Conservation (phyloP, 192 early-diverging fungal species). For the Coemansia aciculifera region DNA sequence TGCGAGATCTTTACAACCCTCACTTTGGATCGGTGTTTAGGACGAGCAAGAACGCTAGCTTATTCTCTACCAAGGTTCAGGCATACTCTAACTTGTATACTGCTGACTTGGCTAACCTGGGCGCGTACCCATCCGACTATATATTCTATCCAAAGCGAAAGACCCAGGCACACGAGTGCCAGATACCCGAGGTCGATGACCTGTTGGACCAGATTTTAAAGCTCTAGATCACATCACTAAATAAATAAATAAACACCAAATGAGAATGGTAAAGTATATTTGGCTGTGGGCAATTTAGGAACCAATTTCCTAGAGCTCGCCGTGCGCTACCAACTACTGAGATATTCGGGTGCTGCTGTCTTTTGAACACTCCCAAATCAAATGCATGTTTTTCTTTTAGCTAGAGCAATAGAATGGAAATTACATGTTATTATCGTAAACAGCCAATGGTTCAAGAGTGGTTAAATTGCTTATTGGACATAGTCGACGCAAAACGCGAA, state of each 20-base stretch:
- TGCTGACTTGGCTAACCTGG: slow-evolving; percentile 57
- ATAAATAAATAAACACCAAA: not conserved
- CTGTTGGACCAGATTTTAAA: slow-evolving; percentile 38
- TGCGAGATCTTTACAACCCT: slow-evolving; percentile 57
- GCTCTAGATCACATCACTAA: not conserved
- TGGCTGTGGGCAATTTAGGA: too few species aligned
- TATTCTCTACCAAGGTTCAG: slow-evolving; percentile 63
- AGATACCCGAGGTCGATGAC: slow-evolving; percentile 51
- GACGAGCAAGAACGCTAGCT: slow-evolving; percentile 60
- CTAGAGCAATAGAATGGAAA: too few species aligned
- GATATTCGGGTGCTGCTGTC: too few species aligned
- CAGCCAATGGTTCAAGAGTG: too few species aligned
- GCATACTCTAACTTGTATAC: slow-evolving; percentile 57
- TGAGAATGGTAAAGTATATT: too few species aligned
- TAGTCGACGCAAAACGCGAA: too few species aligned
- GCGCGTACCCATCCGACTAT: slow-evolving; percentile 60
- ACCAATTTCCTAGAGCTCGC: too few species aligned
- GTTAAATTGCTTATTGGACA: too few species aligned
- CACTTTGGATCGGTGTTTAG: slow-evolving; percentile 66
- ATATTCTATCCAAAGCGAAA: slow-evolving; percentile 63
- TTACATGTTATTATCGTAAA: too few species aligned
- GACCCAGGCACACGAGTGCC: slow-evolving; percentile 58
- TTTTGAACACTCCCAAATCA: too few species aligned
- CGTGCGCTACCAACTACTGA: too few species aligned
- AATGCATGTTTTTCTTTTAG: too few species aligned